These are phyloP conservation scores for Drechslerella coelobrocha DNA, from an alignment of 2,329 filamentous ascomycete species.

Conservation along the genomic window DNA sequence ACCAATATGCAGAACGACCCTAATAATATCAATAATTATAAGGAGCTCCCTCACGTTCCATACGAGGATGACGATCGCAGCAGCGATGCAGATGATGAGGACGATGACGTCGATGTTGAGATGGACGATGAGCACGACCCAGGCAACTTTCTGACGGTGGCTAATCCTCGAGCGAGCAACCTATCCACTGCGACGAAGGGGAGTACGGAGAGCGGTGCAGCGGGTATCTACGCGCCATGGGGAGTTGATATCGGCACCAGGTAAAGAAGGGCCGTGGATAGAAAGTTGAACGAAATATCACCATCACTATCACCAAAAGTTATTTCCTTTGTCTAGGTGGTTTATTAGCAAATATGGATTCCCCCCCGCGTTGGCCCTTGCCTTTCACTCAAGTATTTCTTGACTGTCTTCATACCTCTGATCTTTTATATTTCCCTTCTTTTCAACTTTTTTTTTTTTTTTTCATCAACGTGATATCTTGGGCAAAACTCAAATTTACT, in stretches of 20 bases:
- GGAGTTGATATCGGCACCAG: conserved; percentile 25
- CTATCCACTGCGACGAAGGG: conserved; percentile 32
- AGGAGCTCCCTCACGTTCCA: conserved; percentile 15
- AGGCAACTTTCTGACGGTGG: conserved; percentile 16
- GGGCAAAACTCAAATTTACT: neutral
- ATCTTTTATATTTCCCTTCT: neutral
- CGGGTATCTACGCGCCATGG: conserved; percentile 44
- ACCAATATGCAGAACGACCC: conserved; percentile 2
- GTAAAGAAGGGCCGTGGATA: no score
- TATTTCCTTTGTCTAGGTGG: neutral
- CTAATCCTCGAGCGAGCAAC: conserved; percentile 23
- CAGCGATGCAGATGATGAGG: conserved; percentile 52
- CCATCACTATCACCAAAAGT: conserved; percentile 21
- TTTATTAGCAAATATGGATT: neutral
- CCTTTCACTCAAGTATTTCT: neutral
- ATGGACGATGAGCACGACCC: conserved; percentile 43
- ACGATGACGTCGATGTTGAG: conserved; percentile 53
- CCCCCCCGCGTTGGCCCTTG: neutral
- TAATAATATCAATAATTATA: conserved; percentile 13
- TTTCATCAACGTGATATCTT: neutral
- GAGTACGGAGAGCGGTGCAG: conserved; percentile 44
- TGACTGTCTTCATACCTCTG: neutral
- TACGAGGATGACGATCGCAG: conserved; percentile 21
- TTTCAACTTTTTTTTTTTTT: neutral
- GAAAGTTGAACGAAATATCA: no score